These are phyloP conservation scores for Phaffia rhodozyma DNA, from an alignment of 1,284 basidiomycete species.

Conservation along the genomic window DNA sequence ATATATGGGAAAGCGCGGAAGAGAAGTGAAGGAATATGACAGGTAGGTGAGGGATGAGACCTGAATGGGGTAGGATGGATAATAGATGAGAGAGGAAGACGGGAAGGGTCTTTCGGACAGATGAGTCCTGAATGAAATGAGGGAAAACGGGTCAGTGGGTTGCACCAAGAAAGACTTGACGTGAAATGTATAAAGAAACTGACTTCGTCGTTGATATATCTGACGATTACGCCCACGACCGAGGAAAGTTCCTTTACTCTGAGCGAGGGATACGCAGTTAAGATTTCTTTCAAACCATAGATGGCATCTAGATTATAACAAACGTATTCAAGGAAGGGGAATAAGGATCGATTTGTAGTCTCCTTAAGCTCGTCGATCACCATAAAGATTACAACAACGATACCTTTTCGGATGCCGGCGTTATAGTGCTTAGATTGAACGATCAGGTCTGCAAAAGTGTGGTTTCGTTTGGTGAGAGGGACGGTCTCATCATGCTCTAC, in stretches of 20 bases:
- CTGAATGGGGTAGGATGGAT: constrained; percentile 42
- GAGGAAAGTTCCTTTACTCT: constrained; percentile 48
- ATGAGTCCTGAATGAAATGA: constrained; percentile 42
- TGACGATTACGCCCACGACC: constrained; percentile 55
- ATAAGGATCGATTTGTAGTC: not conserved
- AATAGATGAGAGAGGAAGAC: constrained; percentile 55
- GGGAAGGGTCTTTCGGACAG: constrained; percentile 38
- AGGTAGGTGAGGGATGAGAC: constrained; percentile 57
- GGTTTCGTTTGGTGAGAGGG: constrained; percentile 63
- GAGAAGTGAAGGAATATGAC: constrained; percentile 69
- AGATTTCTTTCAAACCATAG: constrained; percentile 65
- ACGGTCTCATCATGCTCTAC: constrained; percentile 42
- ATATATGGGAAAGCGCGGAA: constrained; percentile 88
- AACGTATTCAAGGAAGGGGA: not conserved
- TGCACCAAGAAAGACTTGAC: not conserved
- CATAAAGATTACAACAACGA: not conserved
- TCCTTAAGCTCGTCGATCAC: not conserved
- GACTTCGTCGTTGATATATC: constrained; percentile 71
- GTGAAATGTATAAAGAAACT: constrained; percentile 13
- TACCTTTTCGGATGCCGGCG: constrained; percentile 58
- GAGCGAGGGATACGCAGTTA: constrained; percentile 52
- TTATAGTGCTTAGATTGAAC: constrained; percentile 75
- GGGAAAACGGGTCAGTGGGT: constrained; percentile 38
- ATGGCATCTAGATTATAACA: constrained; percentile 51
- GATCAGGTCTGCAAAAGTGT: constrained; percentile 67